Percentiles rank a stretch among this genome's conserved stretches.
These are phyloP conservation scores for Panellus pusillus DNA, from an alignment of 768 basidiomycete genomes.

Conservation along the genomic window DNA sequence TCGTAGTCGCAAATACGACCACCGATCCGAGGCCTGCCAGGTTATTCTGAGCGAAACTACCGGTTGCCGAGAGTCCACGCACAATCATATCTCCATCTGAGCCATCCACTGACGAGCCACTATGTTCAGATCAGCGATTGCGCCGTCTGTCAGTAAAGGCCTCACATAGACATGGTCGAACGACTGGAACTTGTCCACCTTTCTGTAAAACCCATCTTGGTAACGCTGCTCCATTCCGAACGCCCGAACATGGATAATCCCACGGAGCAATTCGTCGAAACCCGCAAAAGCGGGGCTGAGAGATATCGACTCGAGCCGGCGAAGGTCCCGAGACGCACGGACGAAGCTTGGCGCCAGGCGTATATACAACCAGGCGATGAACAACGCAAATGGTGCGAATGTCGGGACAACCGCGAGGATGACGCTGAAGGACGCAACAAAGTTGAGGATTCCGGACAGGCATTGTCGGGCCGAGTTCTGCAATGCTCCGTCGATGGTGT, in stretches of 20 bases:
- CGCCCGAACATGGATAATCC: conserved; percentile 66
- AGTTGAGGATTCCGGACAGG: conserved; percentile 57
- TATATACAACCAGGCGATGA: conserved; percentile 71
- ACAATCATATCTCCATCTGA: conserved; percentile 74
- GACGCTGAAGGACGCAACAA: conserved; percentile 61
- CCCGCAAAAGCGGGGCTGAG: conserved; percentile 73
- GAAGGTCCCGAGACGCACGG: conserved; percentile 62
- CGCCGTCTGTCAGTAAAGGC: conserved; percentile 14
- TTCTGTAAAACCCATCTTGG: conserved; percentile 60
- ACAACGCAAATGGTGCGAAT: conserved; percentile 64
- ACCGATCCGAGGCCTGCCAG: conserved; percentile 62
- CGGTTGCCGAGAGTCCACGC: neutral
- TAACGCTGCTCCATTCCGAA: conserved; percentile 72
- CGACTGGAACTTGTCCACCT: conserved; percentile 66
- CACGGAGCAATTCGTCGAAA: conserved; percentile 69
- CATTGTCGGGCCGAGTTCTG: conserved; percentile 56
- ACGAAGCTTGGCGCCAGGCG: conserved; percentile 63
- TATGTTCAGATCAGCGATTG: conserved; percentile 24
- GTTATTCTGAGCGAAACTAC: neutral
- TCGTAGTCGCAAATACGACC: conserved; percentile 65
- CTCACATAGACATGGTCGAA: conserved; percentile 72
- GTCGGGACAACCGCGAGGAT: conserved; percentile 62
- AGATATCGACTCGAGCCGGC: conserved; percentile 64
- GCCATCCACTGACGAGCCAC: conserved; percentile 72
- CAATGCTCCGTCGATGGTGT: conserved; percentile 67